These are phyloP conservation scores for Dactylellina haptotyla DNA, from an alignment of 2,329 filamentous ascomycete species.

Conservation along the genomic window DNA sequence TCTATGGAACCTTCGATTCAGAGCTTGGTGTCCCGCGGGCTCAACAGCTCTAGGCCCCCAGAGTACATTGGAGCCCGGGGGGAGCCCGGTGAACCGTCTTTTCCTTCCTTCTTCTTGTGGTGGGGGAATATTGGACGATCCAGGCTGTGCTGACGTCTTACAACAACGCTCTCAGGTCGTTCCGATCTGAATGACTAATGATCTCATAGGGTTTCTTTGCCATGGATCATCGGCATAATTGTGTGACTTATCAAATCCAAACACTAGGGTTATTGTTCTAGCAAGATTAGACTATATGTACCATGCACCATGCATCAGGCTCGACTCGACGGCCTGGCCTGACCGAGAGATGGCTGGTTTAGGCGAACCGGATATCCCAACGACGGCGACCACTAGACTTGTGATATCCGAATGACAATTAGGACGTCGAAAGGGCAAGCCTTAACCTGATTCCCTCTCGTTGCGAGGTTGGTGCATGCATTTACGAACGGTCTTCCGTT, in stretches of 20 bases:
- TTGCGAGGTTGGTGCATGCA: slow-evolving; percentile 25
- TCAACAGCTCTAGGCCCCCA: background rate
- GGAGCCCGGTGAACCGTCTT: background rate
- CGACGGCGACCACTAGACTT: too few relatives aligned
- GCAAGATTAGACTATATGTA: background rate
- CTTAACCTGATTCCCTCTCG: slow-evolving; percentile 8
- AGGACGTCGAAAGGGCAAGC: too few relatives aligned
- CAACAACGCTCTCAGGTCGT: slow-evolving; percentile 3
- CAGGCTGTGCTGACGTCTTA: slow-evolving; percentile 36
- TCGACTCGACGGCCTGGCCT: background rate
- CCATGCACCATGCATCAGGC: background rate
- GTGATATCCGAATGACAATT: too few relatives aligned
- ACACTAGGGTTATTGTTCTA: background rate
- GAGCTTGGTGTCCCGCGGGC: background rate
- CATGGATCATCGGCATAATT: background rate
- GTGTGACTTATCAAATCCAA: background rate
- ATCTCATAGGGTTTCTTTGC: background rate
- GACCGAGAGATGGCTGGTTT: background rate
- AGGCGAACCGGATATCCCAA: slow-evolving; percentile 5
- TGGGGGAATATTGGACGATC: background rate
- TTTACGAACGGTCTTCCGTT: slow-evolving; percentile 18
- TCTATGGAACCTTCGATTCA: background rate
- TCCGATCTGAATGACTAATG: slow-evolving; percentile 15
- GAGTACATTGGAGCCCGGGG: background rate
- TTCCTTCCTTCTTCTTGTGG: slow-evolving; percentile 16